Evolutionary conservation across 1,284 basidiomycete species (phyloP), one percentile per base, ranked within the genome.

Genomic region (Pyrrhoderma lamaoense): DNA sequence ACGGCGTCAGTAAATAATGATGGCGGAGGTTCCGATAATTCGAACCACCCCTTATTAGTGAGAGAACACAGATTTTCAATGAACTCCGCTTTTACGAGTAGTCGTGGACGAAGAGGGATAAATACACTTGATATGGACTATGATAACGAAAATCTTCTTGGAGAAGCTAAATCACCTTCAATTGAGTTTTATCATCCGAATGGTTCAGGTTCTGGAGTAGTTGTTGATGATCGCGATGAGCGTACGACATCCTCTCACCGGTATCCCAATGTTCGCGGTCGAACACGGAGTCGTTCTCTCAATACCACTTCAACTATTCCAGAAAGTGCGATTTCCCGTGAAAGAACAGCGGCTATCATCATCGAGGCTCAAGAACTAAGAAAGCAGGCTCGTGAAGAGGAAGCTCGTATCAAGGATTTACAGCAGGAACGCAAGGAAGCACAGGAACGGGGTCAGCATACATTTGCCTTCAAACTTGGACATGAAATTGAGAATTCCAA

Each of bases 311-410:
- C 44, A 8, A 47, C 49, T 3, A 7, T 22, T 16, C 27, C 39
- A 3, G 53, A 47, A 36, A 51, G 53, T 23, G 31, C 47, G 1
- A 18, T 48, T 2, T 47, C 49, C 18, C 35, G 23, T 39, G 47
- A 40, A 3, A 36, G 46, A 22, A 53, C 42, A 35, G 40, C 39
- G 8, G 27, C 21, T 7, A 8, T 48, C 1, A 31, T 49, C 16
- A 11, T 39, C 8, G 37, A 35, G 7, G 53, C 49, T 8, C 11
- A 46, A 25, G n/a, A 47, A 34, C 18, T 43, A 18, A 42, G 48
- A 18, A 37, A 55, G 27, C 38, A 51, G 27, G 53, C 49, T 14
- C 27, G 25, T 16, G 37, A 56, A 7, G 40, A 42, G 8, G 50
- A 52, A 18, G 42, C 22, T n/a, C 35, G 39, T n/a, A 40, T 31